A percentile compares a stretch with the other conserved stretches of the same genome.
Conservation (phyloP, 306 rosid genomes). For the Quercus alba region DNA sequence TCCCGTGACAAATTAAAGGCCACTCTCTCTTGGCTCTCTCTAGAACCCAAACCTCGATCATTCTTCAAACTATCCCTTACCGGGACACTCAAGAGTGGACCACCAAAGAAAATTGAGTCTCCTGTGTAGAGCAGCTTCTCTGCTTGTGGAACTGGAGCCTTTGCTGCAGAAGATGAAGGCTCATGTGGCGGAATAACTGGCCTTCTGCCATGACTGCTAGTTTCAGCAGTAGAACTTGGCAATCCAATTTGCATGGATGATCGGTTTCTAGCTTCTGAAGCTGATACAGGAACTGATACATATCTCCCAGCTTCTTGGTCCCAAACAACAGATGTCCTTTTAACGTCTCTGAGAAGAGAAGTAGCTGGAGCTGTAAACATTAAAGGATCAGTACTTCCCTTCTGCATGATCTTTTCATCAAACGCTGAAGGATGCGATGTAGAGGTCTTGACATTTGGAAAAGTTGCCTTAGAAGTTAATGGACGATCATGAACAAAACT, state of each 20-base stretch:
- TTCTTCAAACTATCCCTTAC: conserved; percentile 62
- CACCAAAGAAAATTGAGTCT: conserved; percentile 91
- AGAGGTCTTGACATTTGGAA: conserved; percentile 47
- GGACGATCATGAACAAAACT: conserved; percentile 59
- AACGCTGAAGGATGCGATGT: conserved; percentile 47
- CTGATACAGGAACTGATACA: conserved; percentile 78
- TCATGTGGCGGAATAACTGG: conserved; percentile 48
- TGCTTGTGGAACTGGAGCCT: conserved; percentile 47
- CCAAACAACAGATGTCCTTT: conserved; percentile 94
- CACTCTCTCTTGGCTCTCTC: conserved; percentile 51
- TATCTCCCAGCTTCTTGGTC: conserved; percentile 99
- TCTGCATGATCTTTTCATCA: conserved; percentile 66
- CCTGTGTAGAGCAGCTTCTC: conserved; percentile 90
- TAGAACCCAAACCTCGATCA: conserved; percentile 46
- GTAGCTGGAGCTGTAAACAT: conserved; percentile 62
- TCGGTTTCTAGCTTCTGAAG: conserved; percentile 71
- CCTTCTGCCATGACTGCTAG: conserved; percentile 48
- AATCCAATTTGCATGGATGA: conserved; percentile 49
- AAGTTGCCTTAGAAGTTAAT: conserved; percentile 49
- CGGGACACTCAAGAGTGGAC: conserved; percentile 73
- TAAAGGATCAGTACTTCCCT: conserved; percentile 57
- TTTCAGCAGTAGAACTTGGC: conserved; percentile 48
- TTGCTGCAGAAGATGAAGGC: conserved; percentile 48
- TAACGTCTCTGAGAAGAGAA: conserved; percentile 83
- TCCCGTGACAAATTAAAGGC: conserved; percentile 55